Conservation (phyloP, 2,329 filamentous ascomycete species). For the Apiospora saccharicola region DNA sequence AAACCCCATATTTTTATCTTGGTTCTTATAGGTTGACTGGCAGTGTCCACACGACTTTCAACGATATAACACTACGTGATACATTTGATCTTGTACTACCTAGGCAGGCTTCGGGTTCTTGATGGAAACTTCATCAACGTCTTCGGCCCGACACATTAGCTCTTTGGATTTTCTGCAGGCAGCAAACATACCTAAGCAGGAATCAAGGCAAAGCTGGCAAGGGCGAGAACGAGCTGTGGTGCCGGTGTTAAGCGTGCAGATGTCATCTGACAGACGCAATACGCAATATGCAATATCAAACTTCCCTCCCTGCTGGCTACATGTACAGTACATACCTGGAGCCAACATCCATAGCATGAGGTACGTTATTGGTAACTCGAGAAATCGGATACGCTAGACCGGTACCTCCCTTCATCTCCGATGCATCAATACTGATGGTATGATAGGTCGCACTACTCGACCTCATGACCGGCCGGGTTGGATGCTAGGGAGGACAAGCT, state of each 20-base stretch:
- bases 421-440: background rate
- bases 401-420: background rate
- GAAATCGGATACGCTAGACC: background rate
- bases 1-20: background rate
- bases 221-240: background rate
- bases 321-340: background rate
- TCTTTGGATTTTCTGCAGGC: background rate
- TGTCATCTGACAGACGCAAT: conserved; percentile 11
- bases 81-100: background rate
- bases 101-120: background rate
- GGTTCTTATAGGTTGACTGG: background rate
- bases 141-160: background rate
- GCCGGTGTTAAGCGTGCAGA: conserved; percentile 9
- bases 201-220: background rate
- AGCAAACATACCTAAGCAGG: background rate
- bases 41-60: background rate
- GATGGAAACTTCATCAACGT: background rate
- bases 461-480: conserved; percentile 17
- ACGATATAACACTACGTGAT: background rate
- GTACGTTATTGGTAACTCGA: background rate
- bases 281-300: conserved; percentile 6
- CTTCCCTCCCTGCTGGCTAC: background rate
- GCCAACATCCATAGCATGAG: background rate
- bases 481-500: background rate
- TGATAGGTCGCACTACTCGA: background rate